Conservation (phyloP, 2,329 filamentous ascomycete genomes). For the Fusarium sublunatum region DNA sequence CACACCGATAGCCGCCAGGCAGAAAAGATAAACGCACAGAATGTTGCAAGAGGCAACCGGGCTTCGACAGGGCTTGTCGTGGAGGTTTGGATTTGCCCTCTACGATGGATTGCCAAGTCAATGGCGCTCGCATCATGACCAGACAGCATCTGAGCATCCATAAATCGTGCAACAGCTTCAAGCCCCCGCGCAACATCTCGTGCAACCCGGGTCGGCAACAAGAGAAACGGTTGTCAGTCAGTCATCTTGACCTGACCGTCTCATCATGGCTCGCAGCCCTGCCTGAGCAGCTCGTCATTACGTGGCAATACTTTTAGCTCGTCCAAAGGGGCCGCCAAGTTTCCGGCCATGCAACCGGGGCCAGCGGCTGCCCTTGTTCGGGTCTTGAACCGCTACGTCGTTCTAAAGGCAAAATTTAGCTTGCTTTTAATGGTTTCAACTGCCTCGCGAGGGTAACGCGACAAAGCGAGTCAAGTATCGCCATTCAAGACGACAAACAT, state of each 20-base stretch:
- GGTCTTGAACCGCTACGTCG: slow-evolving; percentile 27
- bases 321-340: slow-evolving; percentile 46
- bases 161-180: slow-evolving; percentile 23
- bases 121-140: slow-evolving; percentile 40
- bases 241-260: slow-evolving; percentile 9
- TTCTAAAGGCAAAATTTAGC: slow-evolving; percentile 3
- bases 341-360: slow-evolving; percentile 35
- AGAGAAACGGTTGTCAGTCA: slow-evolving; percentile 21
- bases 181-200: slow-evolving; percentile 27
- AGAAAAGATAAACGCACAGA: slow-evolving; percentile 23
- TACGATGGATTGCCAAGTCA: slow-evolving; percentile 1
- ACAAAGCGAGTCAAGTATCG: slow-evolving; percentile 3
- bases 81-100: too few species aligned
- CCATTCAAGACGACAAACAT: slow-evolving; percentile 1
- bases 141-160: slow-evolving; percentile 22
- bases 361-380: slow-evolving; percentile 38
- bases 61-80: slow-evolving; percentile 9
- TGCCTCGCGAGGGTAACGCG: slow-evolving; percentile 9
- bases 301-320: slow-evolving; percentile 46
- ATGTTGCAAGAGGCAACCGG: slow-evolving; percentile 6
- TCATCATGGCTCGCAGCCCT: slow-evolving; percentile 26
- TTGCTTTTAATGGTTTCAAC: slow-evolving; percentile 11
- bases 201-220: slow-evolving; percentile 8
- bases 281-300: slow-evolving; percentile 41
- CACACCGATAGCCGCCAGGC: slow-evolving; percentile 33